A percentile compares a stretch with the other conserved stretches of the same genome.
Evolutionary conservation across 139 green algal species (phyloP).

Genomic region (Chlorella ohadii): DNA sequence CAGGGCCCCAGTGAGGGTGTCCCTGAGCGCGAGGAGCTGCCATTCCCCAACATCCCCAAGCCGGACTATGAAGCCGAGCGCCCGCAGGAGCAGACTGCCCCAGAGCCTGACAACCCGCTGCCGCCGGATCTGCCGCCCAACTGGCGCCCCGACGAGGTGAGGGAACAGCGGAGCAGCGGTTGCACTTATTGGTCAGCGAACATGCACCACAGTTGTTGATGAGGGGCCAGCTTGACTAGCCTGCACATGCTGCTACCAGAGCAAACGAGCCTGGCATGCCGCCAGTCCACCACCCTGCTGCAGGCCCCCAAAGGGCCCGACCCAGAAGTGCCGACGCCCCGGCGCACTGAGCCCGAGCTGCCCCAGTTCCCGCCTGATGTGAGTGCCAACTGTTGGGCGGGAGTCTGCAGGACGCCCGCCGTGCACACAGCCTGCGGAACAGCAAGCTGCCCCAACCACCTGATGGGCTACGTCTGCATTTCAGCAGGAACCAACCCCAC

Average conservation of each 20-base stretch:
- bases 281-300: neutral
- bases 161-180: no score
- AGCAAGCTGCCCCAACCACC: no score
- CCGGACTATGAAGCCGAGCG: slow-evolving; percentile 3
- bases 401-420: no score
- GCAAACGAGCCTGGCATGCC: no score
- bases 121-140: slow-evolving; percentile 15
- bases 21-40: neutral
- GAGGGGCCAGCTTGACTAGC: no score
- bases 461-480: no score
- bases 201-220: no score
- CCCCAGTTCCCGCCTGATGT: neutral
- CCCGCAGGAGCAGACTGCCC: neutral
- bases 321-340: slow-evolving; percentile 14
- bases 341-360: neutral
- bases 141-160: neutral
- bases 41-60: slow-evolving; percentile 4
- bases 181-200: no score
- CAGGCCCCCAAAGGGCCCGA: neutral
- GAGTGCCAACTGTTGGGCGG: neutral
- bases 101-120: slow-evolving; percentile 33
- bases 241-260: no score
- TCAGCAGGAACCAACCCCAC: no score
- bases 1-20: neutral
- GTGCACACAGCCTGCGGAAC: no score